Conservation (phyloP, 768 basidiomycete genomes). For the Hebeloma cylindrosporum region DNA sequence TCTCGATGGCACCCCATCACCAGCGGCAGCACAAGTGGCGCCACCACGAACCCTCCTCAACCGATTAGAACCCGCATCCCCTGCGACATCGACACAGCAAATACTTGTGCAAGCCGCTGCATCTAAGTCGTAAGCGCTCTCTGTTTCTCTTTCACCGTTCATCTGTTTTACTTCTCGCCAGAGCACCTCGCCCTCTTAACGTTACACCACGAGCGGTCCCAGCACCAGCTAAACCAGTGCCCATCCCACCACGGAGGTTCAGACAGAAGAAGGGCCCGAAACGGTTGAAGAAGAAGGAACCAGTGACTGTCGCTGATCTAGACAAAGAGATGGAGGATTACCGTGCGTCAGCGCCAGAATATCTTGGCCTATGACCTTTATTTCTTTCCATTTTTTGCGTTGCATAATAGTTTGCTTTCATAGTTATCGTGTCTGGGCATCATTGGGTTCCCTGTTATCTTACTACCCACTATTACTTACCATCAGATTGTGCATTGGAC, state of each 20-base stretch:
- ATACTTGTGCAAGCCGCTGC: conserved; percentile 1
- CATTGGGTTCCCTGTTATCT: no score
- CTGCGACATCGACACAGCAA: conserved; percentile 1
- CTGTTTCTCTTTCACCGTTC: neutral
- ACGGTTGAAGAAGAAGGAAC: conserved; percentile 57
- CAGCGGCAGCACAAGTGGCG: conserved; percentile 20
- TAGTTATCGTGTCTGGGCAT: no score
- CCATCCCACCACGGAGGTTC: conserved; percentile 37
- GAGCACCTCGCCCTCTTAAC: neutral
- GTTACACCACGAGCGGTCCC: conserved; percentile 7
- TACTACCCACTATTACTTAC: no score
- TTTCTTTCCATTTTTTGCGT: conserved; percentile 2
- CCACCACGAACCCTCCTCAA: conserved; percentile 28
- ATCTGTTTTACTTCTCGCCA: neutral
- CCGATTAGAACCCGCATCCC: conserved; percentile 25
- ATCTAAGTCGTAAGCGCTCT: conserved; percentile 7
- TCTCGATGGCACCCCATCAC: conserved; percentile 38
- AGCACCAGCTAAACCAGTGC: conserved; percentile 17
- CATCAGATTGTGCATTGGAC: no score
- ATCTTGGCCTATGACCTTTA: conserved; percentile 6
- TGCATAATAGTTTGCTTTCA: conserved; percentile 4
- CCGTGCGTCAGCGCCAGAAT: conserved; percentile 42
- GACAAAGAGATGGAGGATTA: conserved; percentile 85
- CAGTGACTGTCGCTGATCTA: conserved; percentile 53
- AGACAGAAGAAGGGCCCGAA: conserved; percentile 74